phyloP scores from a whole-genome alignment of 2,329 filamentous ascomycete species.

The Alternaria longipes region DNA sequence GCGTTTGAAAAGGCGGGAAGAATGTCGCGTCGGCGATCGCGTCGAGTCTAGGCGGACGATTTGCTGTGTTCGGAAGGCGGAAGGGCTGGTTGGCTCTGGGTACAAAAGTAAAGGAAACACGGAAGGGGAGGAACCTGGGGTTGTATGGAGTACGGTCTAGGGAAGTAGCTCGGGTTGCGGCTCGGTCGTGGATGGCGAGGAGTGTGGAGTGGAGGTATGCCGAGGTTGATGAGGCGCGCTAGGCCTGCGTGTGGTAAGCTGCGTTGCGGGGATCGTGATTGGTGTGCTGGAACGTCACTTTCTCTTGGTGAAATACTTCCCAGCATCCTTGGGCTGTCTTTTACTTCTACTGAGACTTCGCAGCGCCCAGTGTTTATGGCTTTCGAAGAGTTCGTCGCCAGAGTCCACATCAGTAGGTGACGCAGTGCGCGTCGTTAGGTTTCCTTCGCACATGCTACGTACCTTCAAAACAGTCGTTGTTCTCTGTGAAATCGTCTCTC shows the following conservation, averaged over 20 bases:
- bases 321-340: neutral
- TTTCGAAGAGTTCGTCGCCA: neutral
- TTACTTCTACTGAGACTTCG: neutral
- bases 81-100: neutral
- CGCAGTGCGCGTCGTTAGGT: neutral
- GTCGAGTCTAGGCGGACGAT: neutral
- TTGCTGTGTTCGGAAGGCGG: neutral
- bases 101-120: neutral
- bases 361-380: neutral
- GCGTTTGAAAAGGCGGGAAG: neutral
- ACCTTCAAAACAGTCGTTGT: neutral
- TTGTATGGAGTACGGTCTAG: neutral
- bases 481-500: neutral
- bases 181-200: slow-evolving; percentile 2
- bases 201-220: slow-evolving; percentile 11
- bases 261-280: slow-evolving; percentile 12
- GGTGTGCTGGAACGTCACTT: slow-evolving; percentile 3
- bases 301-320: neutral
- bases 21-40: neutral
- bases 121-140: neutral
- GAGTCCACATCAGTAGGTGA: neutral
- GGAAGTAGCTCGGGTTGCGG: neutral
- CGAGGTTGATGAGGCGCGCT: slow-evolving; percentile 13
- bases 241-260: neutral
- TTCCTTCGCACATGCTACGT: neutral